Evolutionary conservation across 257 asterid species (phyloP), one percentile per base, ranked within the genome.

Genomic region (Nicotiana noctiflora): DNA sequence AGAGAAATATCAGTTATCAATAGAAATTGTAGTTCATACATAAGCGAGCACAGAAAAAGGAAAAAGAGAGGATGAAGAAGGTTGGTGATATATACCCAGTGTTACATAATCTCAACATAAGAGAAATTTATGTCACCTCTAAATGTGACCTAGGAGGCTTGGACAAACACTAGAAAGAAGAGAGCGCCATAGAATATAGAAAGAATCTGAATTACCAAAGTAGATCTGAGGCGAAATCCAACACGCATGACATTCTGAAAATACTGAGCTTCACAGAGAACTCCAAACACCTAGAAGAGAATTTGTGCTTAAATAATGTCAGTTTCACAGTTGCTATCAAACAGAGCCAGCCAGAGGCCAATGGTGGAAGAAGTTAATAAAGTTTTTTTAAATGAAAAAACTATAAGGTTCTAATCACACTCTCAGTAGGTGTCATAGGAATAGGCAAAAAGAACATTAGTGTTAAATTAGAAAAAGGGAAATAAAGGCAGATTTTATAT

Each of bases 171-270:
- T 25, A 13, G 37, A 62, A 23, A 74, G 40, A 49, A 74, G 23
- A 31, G 65, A 52, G 29, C 25, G 59, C 52, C 2, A 23, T 21
- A 21, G 56, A 37, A 62, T 37, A 23, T 55, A 27, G 10, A 79
- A 32, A 23, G 72, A 68, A 68, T 62, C 46, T 61, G 82, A 67
- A 90, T 91, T 85, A 95, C 99, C 90, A 94, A 86, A 57, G 98
- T 92, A 82, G 98, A 87, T 83, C 96, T 90, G 87, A 94, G 85
- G 55, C 98, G 96, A 86, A 80, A 94, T 77, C 98, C 98, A 82
- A 92, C 98, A 79, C 98, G 98, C 97, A 94, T 91, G 88, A 94
- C 98, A 81, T 93, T 93, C 80, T 93, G 98, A 83, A 93, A 94
- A 81, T 94, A 94, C 83, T 94, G 98, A 86, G 97, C 97, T 90